Evolutionary conservation across 306 rosid species (phyloP).

Genomic region (Acacia crassicarpa): DNA sequence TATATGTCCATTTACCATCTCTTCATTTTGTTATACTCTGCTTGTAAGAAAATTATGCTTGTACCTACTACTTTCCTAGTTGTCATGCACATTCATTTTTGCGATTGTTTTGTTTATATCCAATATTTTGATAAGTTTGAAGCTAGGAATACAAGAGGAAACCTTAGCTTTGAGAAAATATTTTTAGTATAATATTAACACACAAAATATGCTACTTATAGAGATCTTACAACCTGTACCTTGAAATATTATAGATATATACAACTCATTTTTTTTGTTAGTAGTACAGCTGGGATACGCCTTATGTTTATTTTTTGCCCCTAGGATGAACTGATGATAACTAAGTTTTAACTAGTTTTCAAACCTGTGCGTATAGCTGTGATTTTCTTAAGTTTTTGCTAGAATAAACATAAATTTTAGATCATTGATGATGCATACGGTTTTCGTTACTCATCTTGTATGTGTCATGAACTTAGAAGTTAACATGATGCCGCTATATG

Average conservation of each 20-base stretch:
- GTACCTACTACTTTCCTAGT: not conserved
- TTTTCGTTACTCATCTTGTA: not conserved
- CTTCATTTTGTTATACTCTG: constrained; percentile 6
- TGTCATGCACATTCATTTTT: not conserved
- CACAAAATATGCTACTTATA: not conserved
- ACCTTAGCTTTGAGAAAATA: not conserved
- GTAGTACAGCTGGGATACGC: not conserved
- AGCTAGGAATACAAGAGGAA: not conserved
- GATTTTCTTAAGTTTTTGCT: not conserved
- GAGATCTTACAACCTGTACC: not conserved
- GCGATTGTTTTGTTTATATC: constrained; percentile 10
- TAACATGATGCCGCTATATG: not conserved
- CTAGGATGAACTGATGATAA: not conserved
- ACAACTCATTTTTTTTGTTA: not conserved
- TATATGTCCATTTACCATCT: constrained; percentile 33
- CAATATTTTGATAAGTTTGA: constrained; percentile 14
- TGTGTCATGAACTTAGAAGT: not conserved
- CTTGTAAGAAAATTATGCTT: constrained; percentile 5
- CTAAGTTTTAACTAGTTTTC: not conserved
- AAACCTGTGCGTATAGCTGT: not conserved
- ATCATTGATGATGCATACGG: not conserved
- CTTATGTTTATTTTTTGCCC: not conserved
- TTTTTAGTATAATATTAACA: not conserved
- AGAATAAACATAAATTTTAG: not conserved
- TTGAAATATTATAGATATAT: not conserved